Evolutionary conservation across 345 rosid genomes (phyloP), one percentile per base, ranked within the genome.

Genomic region (Aegle marmelos): DNA sequence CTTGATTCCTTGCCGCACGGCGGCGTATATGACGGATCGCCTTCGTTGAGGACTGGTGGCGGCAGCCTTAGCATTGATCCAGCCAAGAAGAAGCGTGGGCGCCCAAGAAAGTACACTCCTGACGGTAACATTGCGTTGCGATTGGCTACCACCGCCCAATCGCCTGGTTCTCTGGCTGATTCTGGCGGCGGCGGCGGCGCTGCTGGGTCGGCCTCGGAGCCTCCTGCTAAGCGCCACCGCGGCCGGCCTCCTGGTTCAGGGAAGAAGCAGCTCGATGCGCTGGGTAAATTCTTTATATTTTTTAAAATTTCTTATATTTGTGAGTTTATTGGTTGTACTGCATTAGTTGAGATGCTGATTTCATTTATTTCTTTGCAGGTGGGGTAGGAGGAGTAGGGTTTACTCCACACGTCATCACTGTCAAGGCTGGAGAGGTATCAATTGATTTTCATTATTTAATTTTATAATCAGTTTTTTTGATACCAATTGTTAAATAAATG

Each of bases 191-290:
- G 82, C 5, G 90, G 89, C 21, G 84, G 80, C 16, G 77, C 78
- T 5, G 86, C 79, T 3, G 72, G 82, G 9, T 79, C 87, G 8
- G 85, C 87, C 9, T 87, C 96, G 2, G 94, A 92, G 31, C 87
- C 89, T 28, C 81, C 89, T 1, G 70, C 86, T 28, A 97, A 97
- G 86, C 87, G 86, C 67, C 85, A 87, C 69, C 82, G 98, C 17
- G 99, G 99, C 67, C 80, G 99, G 83, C 99, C 99, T 16, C 97
- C 98, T 19, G 98, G 99, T 48, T 86, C 98, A 13, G 97, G 90
- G 60, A 96, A 94, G 80, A 92, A 83, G 81, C 99, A 96, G 85
- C 89, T 97, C 6, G 97, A 97, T 71, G 99, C 99, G 22, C 80
- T 97, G 80, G 99, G 99, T 94, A 79, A 45, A 1, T 39, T 53